A percentile compares a stretch with the other conserved stretches of the same genome.
Evolutionary conservation across 2,329 filamentous ascomycete genomes (phyloP).

Genomic region (Neofusicoccum ribis): DNA sequence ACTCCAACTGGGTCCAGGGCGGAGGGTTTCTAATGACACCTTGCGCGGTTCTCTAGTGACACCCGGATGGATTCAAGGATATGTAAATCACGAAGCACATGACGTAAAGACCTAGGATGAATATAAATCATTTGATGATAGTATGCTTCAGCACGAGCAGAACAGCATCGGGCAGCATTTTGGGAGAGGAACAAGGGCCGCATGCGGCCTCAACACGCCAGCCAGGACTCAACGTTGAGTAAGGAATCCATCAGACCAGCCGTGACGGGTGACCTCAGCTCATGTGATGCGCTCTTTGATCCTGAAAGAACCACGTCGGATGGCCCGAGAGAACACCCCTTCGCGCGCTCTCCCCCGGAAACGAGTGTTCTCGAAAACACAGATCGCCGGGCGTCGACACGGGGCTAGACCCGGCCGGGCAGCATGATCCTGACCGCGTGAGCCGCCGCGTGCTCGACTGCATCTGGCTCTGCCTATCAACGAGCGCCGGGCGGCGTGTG

Average conservation of each 20-base stretch:
- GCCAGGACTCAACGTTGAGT: no score
- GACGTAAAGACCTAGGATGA: not conserved
- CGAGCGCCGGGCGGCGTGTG: not conserved
- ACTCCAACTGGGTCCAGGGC: not conserved
- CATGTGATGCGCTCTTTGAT: no score
- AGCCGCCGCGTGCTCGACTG: not conserved
- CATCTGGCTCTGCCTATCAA: not conserved
- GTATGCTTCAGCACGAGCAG: no score
- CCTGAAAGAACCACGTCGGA: no score
- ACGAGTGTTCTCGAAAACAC: not conserved
- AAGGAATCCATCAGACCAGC: no score
- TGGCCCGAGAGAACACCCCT: no score
- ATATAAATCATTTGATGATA: no score
- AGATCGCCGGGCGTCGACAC: not conserved
- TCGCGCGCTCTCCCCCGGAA: not conserved
- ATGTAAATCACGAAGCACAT: slow-evolving; percentile 12
- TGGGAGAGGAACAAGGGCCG: no score
- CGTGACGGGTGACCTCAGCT: no score
- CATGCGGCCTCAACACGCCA: no score
- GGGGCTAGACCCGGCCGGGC: not conserved
- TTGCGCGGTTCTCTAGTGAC: not conserved
- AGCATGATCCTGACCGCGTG: not conserved
- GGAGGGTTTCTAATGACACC: not conserved
- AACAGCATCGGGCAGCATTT: no score
- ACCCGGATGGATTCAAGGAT: not conserved